Evolutionary conservation across 2,329 filamentous ascomycete genomes (phyloP).

Genomic region (Arachnomyces sp.): DNA sequence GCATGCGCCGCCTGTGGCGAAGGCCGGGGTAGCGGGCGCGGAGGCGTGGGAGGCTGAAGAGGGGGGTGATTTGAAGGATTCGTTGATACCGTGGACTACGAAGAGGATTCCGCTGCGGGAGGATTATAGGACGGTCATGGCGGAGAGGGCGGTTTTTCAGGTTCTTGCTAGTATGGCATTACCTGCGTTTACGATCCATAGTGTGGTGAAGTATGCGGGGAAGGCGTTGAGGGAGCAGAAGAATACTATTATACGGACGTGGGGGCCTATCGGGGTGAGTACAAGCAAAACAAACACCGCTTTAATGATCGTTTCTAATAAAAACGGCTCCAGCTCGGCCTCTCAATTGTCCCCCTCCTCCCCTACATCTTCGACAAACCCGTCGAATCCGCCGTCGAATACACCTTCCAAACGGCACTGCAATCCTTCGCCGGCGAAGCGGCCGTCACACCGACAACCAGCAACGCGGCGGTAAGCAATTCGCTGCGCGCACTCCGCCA

Average conservation of each 20-base stretch:
- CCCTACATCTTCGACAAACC: constrained; percentile 84
- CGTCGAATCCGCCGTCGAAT: constrained; percentile 86
- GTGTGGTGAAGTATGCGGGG: constrained; percentile 82
- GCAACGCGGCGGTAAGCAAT: constrained; percentile 7
- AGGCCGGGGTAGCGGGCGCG: neutral
- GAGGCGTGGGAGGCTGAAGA: constrained; percentile 19
- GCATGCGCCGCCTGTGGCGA: neutral
- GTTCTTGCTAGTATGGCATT: constrained; percentile 85
- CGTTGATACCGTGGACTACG: constrained; percentile 30
- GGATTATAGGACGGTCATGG: constrained; percentile 86
- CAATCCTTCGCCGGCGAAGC: constrained; percentile 58
- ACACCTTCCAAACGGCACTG: constrained; percentile 77
- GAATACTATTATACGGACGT: constrained; percentile 68
- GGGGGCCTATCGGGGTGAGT: constrained; percentile 82
- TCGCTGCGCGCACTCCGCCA: constrained; percentile 17
- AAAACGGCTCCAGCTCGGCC: constrained; percentile 45
- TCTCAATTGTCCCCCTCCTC: constrained; percentile 70
- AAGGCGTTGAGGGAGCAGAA: constrained; percentile 74
- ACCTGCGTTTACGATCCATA: constrained; percentile 89
- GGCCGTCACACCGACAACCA: constrained; percentile 35
- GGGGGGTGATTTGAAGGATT: constrained; percentile 14
- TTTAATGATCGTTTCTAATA: neutral
- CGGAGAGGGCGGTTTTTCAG: constrained; percentile 84
- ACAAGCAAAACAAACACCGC: neutral
- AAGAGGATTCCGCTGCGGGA: constrained; percentile 63